Evolutionary conservation across 148 eudicot species (phyloP).

Genomic region (Cornus controversa): DNA sequence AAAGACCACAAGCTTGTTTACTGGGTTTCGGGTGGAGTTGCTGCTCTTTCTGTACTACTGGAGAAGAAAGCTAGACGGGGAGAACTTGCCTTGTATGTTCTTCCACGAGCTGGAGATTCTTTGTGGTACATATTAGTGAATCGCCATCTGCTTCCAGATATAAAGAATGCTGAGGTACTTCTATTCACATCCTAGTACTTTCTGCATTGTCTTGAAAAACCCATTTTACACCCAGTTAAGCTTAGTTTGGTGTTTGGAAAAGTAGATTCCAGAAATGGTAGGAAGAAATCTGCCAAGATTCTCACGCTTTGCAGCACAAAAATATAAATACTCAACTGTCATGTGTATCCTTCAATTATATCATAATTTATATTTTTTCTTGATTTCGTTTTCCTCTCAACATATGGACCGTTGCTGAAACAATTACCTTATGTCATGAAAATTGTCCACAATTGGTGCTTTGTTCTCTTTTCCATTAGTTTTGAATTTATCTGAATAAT

Average conservation of each 20-base stretch:
- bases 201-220: neutral
- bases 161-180: slow-evolving; percentile 90
- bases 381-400: neutral
- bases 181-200: neutral
- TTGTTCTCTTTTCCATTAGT: neutral
- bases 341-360: neutral
- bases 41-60: slow-evolving; percentile 85
- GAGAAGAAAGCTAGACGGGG: slow-evolving; percentile 90
- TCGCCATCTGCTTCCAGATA: slow-evolving; percentile 78
- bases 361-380: neutral
- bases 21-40: slow-evolving; percentile 87
- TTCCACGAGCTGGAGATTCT: slow-evolving; percentile 95
- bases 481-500: neutral
- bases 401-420: neutral
- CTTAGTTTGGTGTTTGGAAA: neutral
- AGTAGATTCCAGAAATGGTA: neutral
- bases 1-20: slow-evolving; percentile 95
- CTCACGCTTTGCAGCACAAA: neutral
- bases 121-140: slow-evolving; percentile 88
- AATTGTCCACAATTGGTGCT: neutral
- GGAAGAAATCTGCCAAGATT: neutral
- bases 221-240: neutral
- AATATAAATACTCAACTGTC: neutral
- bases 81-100: slow-evolving; percentile 93
- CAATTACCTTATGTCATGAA: neutral